A percentile compares a stretch with the other conserved stretches of the same genome.
These are phyloP conservation scores for Colletotrichum tropicale DNA, from an alignment of 2,329 filamentous ascomycete species.

Conservation along the genomic window DNA sequence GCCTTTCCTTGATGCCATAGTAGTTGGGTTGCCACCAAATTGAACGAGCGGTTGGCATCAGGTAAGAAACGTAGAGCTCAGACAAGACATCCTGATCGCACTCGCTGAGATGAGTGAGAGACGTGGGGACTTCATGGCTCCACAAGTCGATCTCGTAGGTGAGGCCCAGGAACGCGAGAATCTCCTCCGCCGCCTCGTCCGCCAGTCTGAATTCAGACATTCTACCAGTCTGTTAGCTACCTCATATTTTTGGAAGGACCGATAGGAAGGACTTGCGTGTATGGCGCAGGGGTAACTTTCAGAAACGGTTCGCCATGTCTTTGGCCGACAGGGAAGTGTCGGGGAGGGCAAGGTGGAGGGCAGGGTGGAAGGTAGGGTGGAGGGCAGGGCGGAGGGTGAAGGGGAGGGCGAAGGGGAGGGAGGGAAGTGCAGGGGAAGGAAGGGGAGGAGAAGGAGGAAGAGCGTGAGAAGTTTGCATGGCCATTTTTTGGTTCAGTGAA, in stretches of 20 bases:
- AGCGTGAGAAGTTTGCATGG: neutral
- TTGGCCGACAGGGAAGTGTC: neutral
- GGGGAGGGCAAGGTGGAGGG: neutral
- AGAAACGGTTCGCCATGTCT: neutral
- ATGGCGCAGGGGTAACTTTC: neutral
- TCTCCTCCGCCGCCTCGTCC: neutral
- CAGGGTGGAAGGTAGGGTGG: neutral
- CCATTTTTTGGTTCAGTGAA: neutral
- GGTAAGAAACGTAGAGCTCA: neutral
- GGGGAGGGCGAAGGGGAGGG: neutral
- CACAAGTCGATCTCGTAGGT: constrained; percentile 3
- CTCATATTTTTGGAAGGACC: neutral
- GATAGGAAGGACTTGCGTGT: neutral
- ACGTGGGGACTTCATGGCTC: neutral
- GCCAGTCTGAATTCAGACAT: neutral
- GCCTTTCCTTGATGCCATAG: neutral
- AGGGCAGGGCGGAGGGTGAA: neutral
- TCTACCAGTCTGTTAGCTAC: neutral
- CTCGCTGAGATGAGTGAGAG: neutral
- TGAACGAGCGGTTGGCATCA: neutral
- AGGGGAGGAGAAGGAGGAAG: neutral
- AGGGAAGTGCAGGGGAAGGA: neutral
- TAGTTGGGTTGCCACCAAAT: constrained; percentile 10
- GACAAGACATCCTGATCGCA: neutral
- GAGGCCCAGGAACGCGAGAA: neutral